A percentile compares a stretch with the other conserved stretches of the same genome.
Conservation (phyloP, 768 basidiomycete genomes). For the Sporobolomyces pararoseus region DNA sequence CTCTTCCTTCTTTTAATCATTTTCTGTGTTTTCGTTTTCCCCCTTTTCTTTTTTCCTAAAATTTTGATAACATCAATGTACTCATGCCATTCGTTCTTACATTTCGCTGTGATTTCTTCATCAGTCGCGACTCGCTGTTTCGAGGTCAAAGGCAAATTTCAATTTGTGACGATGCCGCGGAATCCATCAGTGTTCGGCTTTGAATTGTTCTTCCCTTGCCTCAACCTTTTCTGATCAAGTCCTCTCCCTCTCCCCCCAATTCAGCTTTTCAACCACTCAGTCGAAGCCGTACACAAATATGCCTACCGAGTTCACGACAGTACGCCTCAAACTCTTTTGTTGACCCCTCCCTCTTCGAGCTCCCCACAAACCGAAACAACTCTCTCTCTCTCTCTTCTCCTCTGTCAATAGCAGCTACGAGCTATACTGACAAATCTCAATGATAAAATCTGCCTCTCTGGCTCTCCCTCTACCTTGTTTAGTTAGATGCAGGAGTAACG, state of each 20-base stretch:
- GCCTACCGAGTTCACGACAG: conserved; percentile 32
- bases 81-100: too few species aligned
- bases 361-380: neutral
- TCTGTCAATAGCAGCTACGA: too few species aligned
- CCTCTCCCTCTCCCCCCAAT: too few species aligned
- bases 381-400: too few species aligned
- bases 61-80: too few species aligned
- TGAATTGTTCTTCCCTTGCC: neutral
- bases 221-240: neutral
- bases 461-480: neutral
- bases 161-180: too few species aligned
- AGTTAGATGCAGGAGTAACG: conserved; percentile 38
- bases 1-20: too few species aligned
- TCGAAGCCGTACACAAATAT: neutral
- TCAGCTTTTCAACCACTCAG: neutral
- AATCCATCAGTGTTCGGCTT: neutral
- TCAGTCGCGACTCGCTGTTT: too few species aligned
- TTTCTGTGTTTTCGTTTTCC: too few species aligned
- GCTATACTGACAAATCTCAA: too few species aligned
- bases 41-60: too few species aligned
- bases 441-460: neutral
- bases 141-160: too few species aligned
- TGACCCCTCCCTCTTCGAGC: neutral
- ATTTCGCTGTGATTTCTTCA: neutral
- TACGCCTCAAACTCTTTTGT: neutral